Base-by-base conservation (phyloP, 805 yeast genomes). In the Saccharomycopsis sp. region DNA sequence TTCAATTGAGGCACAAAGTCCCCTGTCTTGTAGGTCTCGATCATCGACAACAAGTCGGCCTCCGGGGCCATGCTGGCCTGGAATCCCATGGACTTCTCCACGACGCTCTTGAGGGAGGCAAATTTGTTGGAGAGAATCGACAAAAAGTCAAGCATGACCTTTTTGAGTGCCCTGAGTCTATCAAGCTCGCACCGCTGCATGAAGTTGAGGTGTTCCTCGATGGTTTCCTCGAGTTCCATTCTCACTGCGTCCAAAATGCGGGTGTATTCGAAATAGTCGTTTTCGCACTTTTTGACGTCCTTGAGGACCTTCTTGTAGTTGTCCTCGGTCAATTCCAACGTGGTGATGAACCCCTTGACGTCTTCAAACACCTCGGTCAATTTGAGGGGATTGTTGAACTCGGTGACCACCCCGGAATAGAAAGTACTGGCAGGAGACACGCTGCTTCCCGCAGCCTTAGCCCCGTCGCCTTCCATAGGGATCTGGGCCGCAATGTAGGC, bases 131-230 rank as follows among this genome's bases (percentile, higher is more conserved):
- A 78, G 40, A 87, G 75, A 1, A 86, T 77, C 0, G 89, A 82
- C 21, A 87, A 73, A 64, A 87, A 87, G 67, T 89, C 96, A 55
- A 82, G 75, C 9, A 87, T 79, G 1, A 84, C 91, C 60, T 87
- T 85, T 68, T 89, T 88, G 61, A 89, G 73, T 0, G 94, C 94
- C 62, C 79, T 77, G 59, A 87, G 74, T 62, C 97, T 78, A 70
- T 89, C 95, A 40, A 80, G 69, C 71, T 89, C 96, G 72, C 94
- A 89, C 64, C 84, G 80, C 68, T 89, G 92, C 88, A 89, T 82
- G 67, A 85, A 88, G 21, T 83, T 71, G 54, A 85, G 73, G 66
- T 87, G 91, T 63, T 85, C 91, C 68, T 85, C 79, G 57, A 86
- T 75, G 37, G 79, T 67, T 65, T 87, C 92, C 69, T 90, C 96